Evolutionary conservation across 805 yeast genomes (phyloP).

Genomic region (Starmerella asiatica): DNA sequence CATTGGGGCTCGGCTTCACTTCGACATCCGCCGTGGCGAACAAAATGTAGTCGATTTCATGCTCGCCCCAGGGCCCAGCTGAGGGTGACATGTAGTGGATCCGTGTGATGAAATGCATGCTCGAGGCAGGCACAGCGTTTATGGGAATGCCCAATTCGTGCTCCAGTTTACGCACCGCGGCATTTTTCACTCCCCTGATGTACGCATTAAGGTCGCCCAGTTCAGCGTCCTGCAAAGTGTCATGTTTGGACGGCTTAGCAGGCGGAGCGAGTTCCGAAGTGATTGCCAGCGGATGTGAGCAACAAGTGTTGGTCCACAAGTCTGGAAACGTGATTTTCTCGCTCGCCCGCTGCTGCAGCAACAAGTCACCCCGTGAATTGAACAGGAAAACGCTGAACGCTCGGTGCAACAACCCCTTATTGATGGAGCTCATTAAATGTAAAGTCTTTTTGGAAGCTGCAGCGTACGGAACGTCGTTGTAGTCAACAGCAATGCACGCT

Average conservation of each 20-base stretch:
- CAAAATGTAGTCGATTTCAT: slow-evolving; percentile 89
- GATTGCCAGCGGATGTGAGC: slow-evolving; percentile 91
- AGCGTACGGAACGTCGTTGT: slow-evolving; percentile 76
- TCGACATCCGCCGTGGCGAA: slow-evolving; percentile 48
- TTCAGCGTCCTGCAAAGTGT: too few relatives aligned
- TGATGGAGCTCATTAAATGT: slow-evolving; percentile 68
- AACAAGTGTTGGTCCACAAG: slow-evolving; percentile 98
- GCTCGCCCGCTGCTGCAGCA: slow-evolving; percentile 88
- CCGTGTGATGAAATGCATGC: slow-evolving; percentile 75
- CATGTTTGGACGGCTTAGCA: too few relatives aligned
- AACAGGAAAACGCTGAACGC: slow-evolving; percentile 94
- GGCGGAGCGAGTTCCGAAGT: slow-evolving; percentile 59
- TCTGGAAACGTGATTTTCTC: slow-evolving; percentile 94
- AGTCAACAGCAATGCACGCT: slow-evolving; percentile 83
- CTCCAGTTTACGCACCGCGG: slow-evolving; percentile 82
- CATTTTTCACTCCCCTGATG: slow-evolving; percentile 64
- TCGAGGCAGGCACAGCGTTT: slow-evolving; percentile 44
- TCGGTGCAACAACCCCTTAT: slow-evolving; percentile 77
- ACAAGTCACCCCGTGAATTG: slow-evolving; percentile 57
- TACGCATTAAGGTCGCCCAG: slow-evolving; percentile 38
- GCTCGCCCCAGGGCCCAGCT: slow-evolving; percentile 88
- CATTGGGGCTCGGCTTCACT: slow-evolving; percentile 53
- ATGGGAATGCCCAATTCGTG: slow-evolving; percentile 82
- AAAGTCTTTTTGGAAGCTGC: slow-evolving; percentile 89
- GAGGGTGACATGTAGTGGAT: slow-evolving; percentile 83